phyloP scores from a whole-genome alignment of 805 yeast species.

The Saturnispora silvae region DNA sequence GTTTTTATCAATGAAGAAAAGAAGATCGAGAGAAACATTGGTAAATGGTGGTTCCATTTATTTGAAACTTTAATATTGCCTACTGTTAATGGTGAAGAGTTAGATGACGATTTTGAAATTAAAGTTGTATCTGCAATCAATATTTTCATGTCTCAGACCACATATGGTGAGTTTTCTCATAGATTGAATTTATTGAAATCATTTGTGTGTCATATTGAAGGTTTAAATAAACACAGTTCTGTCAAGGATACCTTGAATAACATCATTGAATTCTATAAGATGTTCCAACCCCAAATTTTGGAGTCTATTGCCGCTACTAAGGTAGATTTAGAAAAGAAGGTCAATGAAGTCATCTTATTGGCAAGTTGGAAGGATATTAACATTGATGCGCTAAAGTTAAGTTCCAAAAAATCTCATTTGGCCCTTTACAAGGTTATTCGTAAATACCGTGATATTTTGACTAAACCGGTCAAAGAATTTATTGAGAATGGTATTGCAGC shows the following conservation, averaged over 20 bases:
- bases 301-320: constrained; percentile 35
- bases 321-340: constrained; percentile 60
- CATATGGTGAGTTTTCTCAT: constrained; percentile 60
- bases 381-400: constrained; percentile 84
- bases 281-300: constrained; percentile 43
- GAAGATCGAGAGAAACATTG: constrained; percentile 36
- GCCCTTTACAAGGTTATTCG: constrained; percentile 73
- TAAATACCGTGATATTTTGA: constrained; percentile 60
- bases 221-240: constrained; percentile 21
- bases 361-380: constrained; percentile 98
- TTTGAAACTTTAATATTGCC: constrained; percentile 70
- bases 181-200: constrained; percentile 56
- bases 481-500: constrained; percentile 50
- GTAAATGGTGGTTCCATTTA: constrained; percentile 87
- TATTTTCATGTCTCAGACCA: constrained; percentile 62
- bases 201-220: constrained; percentile 44
- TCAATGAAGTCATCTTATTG: constrained; percentile 71
- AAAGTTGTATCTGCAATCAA: constrained; percentile 51
- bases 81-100: constrained; percentile 30
- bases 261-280: constrained; percentile 53
- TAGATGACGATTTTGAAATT: constrained; percentile 25
- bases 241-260: constrained; percentile 39
- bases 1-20: constrained; percentile 58
- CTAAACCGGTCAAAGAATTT: constrained; percentile 38
- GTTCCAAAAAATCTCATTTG: constrained; percentile 83